Evolutionary conservation across 371 early-diverging fungal species (phyloP).

Genomic region (Mortierella sp.): DNA sequence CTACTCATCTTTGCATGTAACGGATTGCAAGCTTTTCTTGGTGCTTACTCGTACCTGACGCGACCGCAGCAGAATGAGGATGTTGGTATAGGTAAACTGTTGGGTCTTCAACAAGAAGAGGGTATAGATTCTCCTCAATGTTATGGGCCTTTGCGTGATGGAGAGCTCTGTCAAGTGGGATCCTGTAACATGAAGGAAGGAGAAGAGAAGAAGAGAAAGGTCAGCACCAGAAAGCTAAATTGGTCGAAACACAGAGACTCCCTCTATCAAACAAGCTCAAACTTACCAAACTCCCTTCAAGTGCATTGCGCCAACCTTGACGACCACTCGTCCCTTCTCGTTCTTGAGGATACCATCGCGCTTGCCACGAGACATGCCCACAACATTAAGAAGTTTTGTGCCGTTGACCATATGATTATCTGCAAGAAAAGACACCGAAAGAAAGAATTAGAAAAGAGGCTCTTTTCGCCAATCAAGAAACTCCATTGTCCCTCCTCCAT

Average conservation of each 20-base stretch:
- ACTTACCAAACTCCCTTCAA: slow-evolving; percentile 88
- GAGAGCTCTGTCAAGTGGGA: slow-evolving; percentile 77
- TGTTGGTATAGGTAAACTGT: slow-evolving; percentile 42
- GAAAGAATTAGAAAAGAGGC: background rate
- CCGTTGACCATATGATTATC: slow-evolving; percentile 89
- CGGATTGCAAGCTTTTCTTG: no score
- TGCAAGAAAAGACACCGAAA: background rate
- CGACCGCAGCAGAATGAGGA: slow-evolving; percentile 36
- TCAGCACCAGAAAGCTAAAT: background rate
- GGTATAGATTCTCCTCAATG: slow-evolving; percentile 74
- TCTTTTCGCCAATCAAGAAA: no score
- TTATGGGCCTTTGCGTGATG: slow-evolving; percentile 75
- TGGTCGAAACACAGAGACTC: background rate
- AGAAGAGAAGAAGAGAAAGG: background rate
- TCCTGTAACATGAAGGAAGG: slow-evolving; percentile 58
- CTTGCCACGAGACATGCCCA: slow-evolving; percentile 90
- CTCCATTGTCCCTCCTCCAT: no score
- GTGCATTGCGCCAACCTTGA: slow-evolving; percentile 90
- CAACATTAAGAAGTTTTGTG: slow-evolving; percentile 86
- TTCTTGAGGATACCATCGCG: slow-evolving; percentile 89
- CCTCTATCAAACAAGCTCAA: background rate
- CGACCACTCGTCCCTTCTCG: slow-evolving; percentile 85
- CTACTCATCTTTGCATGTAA: no score
- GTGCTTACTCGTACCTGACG: slow-evolving; percentile 43
- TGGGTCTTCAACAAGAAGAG: slow-evolving; percentile 83